Evolutionary conservation across 805 yeast species (phyloP).

Genomic region (Saccharomyces mikatae): DNA sequence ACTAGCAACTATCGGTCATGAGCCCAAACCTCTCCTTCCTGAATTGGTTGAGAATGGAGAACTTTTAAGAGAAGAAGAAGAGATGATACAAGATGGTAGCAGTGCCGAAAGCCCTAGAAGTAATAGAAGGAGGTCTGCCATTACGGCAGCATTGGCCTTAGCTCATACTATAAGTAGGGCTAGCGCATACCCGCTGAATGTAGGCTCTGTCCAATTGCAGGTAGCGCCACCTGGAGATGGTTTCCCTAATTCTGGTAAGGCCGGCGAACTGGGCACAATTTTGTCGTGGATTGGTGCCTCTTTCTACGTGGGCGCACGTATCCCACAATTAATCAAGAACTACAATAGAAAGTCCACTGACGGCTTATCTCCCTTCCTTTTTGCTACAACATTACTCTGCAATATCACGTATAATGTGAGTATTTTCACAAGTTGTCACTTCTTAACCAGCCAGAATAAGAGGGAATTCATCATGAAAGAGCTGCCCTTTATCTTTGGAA

Average conservation of each 20-base stretch:
- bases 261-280: constrained; percentile 33
- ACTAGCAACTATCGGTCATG: constrained; percentile 30
- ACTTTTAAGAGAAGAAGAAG: background rate
- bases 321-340: constrained; percentile 80
- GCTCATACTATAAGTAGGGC: constrained; percentile 13
- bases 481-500: constrained; percentile 75
- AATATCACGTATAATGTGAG: constrained; percentile 71
- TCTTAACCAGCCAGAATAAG: constrained; percentile 34
- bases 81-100: background rate
- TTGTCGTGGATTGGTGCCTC: constrained; percentile 76
- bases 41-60: background rate
- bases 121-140: constrained; percentile 7
- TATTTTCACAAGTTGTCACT: constrained; percentile 57
- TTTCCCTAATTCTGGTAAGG: background rate
- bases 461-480: constrained; percentile 53
- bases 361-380: constrained; percentile 75
- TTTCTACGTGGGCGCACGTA: constrained; percentile 67
- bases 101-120: background rate
- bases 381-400: constrained; percentile 70
- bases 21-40: constrained; percentile 19
- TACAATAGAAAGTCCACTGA: constrained; percentile 71
- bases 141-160: constrained; percentile 22
- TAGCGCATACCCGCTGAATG: constrained; percentile 2
- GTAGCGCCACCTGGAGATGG: constrained; percentile 13
- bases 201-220: background rate